phyloP scores from a whole-genome alignment of 2,329 filamentous ascomycete species.

The Neonectria hederae region DNA sequence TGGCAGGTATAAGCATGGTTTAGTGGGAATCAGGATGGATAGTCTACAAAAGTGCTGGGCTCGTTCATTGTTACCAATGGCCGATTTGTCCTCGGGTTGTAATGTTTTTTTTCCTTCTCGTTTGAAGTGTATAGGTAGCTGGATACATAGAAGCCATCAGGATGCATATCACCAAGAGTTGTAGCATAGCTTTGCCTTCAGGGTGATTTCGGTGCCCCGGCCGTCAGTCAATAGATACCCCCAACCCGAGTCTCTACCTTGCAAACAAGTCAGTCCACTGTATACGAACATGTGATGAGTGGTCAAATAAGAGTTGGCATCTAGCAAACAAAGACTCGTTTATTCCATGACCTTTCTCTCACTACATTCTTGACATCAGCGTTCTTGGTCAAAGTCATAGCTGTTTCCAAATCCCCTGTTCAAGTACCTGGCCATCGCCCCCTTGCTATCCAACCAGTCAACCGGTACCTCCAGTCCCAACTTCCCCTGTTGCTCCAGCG shows the following conservation, averaged over 20 bases:
- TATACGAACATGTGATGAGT: neutral
- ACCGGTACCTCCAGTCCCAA: constrained; percentile 60
- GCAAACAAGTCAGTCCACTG: neutral
- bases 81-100: neutral
- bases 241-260: neutral
- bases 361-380: constrained; percentile 19
- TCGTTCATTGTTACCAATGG: neutral
- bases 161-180: neutral
- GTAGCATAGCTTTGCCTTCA: neutral
- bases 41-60: constrained; percentile 6
- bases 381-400: constrained; percentile 67
- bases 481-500: constrained; percentile 50
- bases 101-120: neutral
- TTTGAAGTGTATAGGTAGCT: neutral
- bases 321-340: no score
- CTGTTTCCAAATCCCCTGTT: constrained; percentile 68
- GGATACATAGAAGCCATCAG: constrained; percentile 3
- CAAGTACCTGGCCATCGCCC: constrained; percentile 59
- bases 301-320: no score
- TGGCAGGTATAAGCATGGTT: neutral
- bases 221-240: neutral
- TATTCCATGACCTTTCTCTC: neutral
- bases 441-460: constrained; percentile 56
- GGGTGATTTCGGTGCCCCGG: neutral
- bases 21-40: neutral